Conservation (phyloP, 2,329 filamentous ascomycete genomes). For the Aspergillus carbonarius region DNA sequence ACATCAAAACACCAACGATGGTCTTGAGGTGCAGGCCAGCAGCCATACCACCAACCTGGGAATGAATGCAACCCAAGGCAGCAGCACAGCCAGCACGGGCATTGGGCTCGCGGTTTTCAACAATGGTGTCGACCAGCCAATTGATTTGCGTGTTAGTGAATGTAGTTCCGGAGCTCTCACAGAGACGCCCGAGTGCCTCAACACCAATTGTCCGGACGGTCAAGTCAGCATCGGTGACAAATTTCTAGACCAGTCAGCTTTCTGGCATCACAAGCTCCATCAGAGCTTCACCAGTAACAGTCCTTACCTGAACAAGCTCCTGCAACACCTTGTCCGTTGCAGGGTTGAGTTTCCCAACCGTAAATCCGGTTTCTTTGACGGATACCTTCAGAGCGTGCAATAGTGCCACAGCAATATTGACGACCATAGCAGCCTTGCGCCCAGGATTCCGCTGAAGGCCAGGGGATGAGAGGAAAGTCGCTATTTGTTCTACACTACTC, state of each 20-base stretch:
- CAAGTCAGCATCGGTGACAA: constrained; percentile 79
- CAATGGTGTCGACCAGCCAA: constrained; percentile 87
- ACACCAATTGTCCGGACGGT: constrained; percentile 84
- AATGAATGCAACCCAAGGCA: constrained; percentile 88
- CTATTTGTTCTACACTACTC: constrained; percentile 90
- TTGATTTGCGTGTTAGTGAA: constrained; percentile 92
- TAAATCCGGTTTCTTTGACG: constrained; percentile 72
- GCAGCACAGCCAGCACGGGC: constrained; percentile 92
- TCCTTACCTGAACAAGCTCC: constrained; percentile 72
- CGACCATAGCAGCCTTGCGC: constrained; percentile 82
- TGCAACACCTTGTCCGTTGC: constrained; percentile 73
- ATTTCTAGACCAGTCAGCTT: constrained; percentile 50
- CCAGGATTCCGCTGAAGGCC: constrained; percentile 81
- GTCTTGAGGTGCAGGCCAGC: constrained; percentile 95
- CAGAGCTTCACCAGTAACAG: neutral
- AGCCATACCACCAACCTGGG: constrained; percentile 95
- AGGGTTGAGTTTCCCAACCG: constrained; percentile 69
- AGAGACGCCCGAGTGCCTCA: constrained; percentile 80
- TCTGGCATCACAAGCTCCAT: neutral
- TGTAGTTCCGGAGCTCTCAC: constrained; percentile 77
- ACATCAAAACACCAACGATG: constrained; percentile 97
- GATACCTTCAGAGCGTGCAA: constrained; percentile 79
- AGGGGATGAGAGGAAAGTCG: constrained; percentile 79
- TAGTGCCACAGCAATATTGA: constrained; percentile 83
- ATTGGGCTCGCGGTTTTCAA: constrained; percentile 88